These are phyloP conservation scores for Sporodiniella umbellata DNA, from an alignment of 371 early-diverging fungal species.

Conservation along the genomic window DNA sequence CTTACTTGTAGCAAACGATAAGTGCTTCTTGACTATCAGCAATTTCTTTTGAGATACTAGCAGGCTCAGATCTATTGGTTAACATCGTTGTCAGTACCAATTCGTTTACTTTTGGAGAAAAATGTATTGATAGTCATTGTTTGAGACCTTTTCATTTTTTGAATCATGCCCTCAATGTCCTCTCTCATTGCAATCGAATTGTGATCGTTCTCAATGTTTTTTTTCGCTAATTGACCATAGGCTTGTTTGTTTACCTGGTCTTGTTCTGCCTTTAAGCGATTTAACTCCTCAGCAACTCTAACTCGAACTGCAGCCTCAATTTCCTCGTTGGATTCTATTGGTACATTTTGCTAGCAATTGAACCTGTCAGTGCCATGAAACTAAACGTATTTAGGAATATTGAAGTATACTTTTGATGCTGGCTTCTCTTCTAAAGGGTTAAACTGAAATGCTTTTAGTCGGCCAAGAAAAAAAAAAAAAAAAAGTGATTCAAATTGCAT, in stretches of 20 bases:
- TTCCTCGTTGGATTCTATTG: conserved; percentile 27
- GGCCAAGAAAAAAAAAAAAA: no score
- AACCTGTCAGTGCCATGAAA: no score
- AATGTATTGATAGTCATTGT: no score
- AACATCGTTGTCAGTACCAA: no score
- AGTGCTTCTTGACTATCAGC: conserved; percentile 43
- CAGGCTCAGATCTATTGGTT: conserved; percentile 40
- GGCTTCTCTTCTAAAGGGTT: background rate
- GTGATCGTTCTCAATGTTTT: conserved; percentile 41
- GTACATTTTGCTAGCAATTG: conserved; percentile 5
- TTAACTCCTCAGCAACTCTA: conserved; percentile 43
- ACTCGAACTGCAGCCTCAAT: conserved; percentile 41
- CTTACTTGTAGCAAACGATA: conserved; percentile 47
- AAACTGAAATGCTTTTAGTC: background rate
- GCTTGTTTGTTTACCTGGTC: conserved; percentile 25
- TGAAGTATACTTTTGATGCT: background rate
- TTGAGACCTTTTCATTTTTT: conserved; percentile 47
- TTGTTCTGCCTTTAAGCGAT: conserved; percentile 27
- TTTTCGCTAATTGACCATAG: conserved; percentile 36
- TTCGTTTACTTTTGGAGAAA: no score
- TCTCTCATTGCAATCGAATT: conserved; percentile 43
- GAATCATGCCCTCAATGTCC: conserved; percentile 46
- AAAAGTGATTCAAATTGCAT: background rate
- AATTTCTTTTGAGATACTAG: conserved; percentile 38
- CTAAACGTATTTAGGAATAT: no score